phyloP scores from a whole-genome alignment of 805 yeast genomes.

The Wickerhamomyces ciferrii region DNA sequence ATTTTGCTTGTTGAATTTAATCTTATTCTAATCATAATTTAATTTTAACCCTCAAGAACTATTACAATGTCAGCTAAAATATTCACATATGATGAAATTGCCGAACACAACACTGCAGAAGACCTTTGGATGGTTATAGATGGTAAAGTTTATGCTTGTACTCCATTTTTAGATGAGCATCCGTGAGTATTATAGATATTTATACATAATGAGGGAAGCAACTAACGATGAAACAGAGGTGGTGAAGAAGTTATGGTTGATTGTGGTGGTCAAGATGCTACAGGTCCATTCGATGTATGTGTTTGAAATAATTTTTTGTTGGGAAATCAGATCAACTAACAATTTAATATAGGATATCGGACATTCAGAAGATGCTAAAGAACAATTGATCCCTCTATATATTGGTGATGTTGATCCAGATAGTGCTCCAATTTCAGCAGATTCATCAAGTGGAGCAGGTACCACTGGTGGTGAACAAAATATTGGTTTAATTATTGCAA shows the following conservation, averaged over 20 bases:
- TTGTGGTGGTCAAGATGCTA: constrained; percentile 80
- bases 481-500: constrained; percentile 17
- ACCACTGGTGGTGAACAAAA: constrained; percentile 22
- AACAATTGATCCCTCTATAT: constrained; percentile 57
- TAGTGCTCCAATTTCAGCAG: constrained; percentile 27
- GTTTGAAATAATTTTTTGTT: constrained; percentile 14
- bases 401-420: constrained; percentile 79
- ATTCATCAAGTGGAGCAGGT: constrained; percentile 12
- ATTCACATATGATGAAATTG: constrained; percentile 62
- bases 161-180: constrained; percentile 48
- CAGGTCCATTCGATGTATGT: constrained; percentile 64
- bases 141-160: constrained; percentile 82
- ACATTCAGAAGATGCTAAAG: constrained; percentile 94
- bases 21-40: too few relatives aligned
- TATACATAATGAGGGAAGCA: constrained; percentile 22
- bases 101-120: constrained; percentile 65
- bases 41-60: too few relatives aligned
- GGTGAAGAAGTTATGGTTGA: constrained; percentile 84
- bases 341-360: constrained; percentile 68
- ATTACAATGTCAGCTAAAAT: constrained; percentile 40
- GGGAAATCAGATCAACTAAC: neutral
- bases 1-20: too few relatives aligned
- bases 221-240: too few relatives aligned
- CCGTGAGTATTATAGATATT: constrained; percentile 38
- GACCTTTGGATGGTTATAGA: constrained; percentile 84